phyloP scores from a whole-genome alignment of 208 protist species.

The Trypanosoma congolense region DNA sequence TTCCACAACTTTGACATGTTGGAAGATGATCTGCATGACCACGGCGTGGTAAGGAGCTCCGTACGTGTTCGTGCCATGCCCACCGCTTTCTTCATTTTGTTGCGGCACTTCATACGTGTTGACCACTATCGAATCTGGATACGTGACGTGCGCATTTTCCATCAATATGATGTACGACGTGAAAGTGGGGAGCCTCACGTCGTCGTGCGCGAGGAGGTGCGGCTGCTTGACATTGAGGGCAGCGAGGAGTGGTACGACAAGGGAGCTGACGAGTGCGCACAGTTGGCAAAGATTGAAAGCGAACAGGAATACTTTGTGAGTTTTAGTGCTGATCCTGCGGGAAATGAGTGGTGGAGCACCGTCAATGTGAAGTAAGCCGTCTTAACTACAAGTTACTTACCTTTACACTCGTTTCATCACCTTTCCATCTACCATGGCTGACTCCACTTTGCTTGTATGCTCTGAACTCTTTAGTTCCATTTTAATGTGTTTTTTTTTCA shows the following conservation, averaged over 20 bases:
- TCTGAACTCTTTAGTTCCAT: too few species aligned
- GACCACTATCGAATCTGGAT: slow-evolving; percentile 55
- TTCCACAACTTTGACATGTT: slow-evolving; percentile 69
- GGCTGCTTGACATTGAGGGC: slow-evolving; percentile 27
- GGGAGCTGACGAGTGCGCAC: slow-evolving; percentile 33
- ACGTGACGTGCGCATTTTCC: slow-evolving; percentile 70
- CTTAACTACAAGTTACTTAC: too few species aligned
- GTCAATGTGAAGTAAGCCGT: slow-evolving; percentile 15
- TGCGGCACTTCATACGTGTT: slow-evolving; percentile 66
- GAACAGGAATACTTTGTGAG: slow-evolving; percentile 23
- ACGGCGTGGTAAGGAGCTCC: slow-evolving; percentile 53
- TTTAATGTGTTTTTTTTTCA: too few species aligned
- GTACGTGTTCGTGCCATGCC: slow-evolving; percentile 76
- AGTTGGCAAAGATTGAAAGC: slow-evolving; percentile 20
- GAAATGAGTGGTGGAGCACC: slow-evolving; percentile 18
- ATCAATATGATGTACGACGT: slow-evolving; percentile 54
- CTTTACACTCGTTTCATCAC: too few species aligned
- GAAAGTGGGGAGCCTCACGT: slow-evolving; percentile 38
- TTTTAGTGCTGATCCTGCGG: slow-evolving; percentile 7
- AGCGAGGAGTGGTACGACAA: slow-evolving; percentile 29
- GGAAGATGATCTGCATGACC: slow-evolving; percentile 84
- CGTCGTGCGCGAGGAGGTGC: slow-evolving; percentile 57
- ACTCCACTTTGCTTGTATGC: too few species aligned
- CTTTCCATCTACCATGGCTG: too few species aligned
- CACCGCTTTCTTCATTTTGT: slow-evolving; percentile 68